These are phyloP conservation scores for Oidiodendron maius DNA, from an alignment of 495 filamentous ascomycete genomes.

Conservation along the genomic window DNA sequence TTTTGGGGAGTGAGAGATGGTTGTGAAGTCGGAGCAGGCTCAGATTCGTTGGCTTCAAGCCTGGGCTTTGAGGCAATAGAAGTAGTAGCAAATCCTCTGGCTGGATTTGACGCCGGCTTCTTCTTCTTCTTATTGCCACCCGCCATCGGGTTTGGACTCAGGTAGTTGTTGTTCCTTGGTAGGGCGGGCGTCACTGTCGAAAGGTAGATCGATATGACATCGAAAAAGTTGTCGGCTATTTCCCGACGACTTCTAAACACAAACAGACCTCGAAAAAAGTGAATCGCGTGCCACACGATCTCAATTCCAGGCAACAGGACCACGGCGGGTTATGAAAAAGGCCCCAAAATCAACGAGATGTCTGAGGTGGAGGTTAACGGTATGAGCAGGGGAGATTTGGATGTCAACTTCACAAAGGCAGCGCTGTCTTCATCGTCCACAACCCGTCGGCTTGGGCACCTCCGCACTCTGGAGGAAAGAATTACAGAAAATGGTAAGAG, in stretches of 20 bases:
- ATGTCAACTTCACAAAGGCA: constrained; percentile 17
- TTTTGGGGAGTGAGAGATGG: background rate
- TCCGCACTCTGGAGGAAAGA: constrained; percentile 41
- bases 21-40: constrained; percentile 17
- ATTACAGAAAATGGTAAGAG: constrained; percentile 38
- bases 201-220: background rate
- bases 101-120: constrained; percentile 76
- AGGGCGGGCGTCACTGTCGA: background rate
- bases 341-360: constrained; percentile 16
- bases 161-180: too few relatives aligned
- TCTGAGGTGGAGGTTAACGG: constrained; percentile 26
- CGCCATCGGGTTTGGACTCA: constrained; percentile 53
- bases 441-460: constrained; percentile 31
- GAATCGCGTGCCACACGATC: background rate
- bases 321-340: constrained; percentile 16
- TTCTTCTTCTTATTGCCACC: constrained; percentile 87
- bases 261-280: background rate
- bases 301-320: background rate
- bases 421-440: constrained; percentile 47
- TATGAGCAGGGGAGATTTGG: constrained; percentile 10
- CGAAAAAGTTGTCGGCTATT: constrained; percentile 1
- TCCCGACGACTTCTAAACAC: background rate
- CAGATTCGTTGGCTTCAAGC: constrained; percentile 45
- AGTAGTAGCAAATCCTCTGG: constrained; percentile 86
- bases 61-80: constrained; percentile 75